Evolutionary conservation across 2,329 filamentous ascomycete species (phyloP), one percentile per base, ranked within the genome.

Genomic region (Colletotrichum scovillei): DNA sequence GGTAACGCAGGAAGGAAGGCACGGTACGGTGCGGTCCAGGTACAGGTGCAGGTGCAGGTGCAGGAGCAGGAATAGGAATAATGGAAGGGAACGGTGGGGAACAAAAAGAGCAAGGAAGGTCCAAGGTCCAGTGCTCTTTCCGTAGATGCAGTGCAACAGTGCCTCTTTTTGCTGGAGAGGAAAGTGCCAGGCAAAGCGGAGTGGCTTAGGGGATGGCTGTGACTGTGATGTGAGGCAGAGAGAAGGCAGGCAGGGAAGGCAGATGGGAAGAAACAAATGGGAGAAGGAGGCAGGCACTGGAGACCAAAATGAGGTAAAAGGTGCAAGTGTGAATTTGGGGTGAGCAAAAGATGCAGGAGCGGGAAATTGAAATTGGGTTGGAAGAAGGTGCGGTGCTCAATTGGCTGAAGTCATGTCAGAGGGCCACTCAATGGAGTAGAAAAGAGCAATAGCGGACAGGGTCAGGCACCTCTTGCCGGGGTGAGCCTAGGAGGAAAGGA

Each of bases 291-390:
- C 19, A 26, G 52, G 52, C 53, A 56, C 12, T 24, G 52, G 11
- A 56, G 14, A 26, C 24, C 14, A 24, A 42, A 57, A 22, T 49
- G 22, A 58, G 63, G 58, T 16, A 69, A 53, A 42, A 28, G 58
- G 16, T 63, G 42, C 9, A 24, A 28, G 24, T 53, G 22, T 28
- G 30, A 26, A 49, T n/a, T 60, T 49, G 56, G 55, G 56, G 55
- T 56, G 19, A 32, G 30, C 22, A 30, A 35, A 26, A 53, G 60
- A 63, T 53, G 57, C 68, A 62, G 68, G 55, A 56, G 52, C 11
- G 53, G 72, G 72, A 74, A 74, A 74, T 74, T 74, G 72, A 74
- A 74, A 74, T 74, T 74, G 68, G 67, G 62, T 55, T 67, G 52
- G 63, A 42, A 53, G 53, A 67, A 35, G 30, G 42, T 53, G 57